These are phyloP conservation scores for Myochromella boudieri DNA, from an alignment of 768 basidiomycete genomes.

Conservation along the genomic window DNA sequence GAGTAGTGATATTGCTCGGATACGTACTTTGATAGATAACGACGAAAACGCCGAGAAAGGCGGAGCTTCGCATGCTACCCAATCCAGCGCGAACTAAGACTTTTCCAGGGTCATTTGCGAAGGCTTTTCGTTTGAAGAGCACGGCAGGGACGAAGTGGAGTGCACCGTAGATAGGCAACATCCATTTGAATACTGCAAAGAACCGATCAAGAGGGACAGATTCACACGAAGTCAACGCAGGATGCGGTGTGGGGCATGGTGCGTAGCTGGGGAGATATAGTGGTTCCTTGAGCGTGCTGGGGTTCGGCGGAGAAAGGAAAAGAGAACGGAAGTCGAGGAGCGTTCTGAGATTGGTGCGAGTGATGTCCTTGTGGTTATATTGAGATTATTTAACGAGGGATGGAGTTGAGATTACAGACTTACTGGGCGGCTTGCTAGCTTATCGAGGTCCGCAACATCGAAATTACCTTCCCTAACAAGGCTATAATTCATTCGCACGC, in stretches of 20 bases:
- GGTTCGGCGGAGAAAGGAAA: conserved; percentile 30
- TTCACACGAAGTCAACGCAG: conserved; percentile 59
- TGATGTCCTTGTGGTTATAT: conserved; percentile 44
- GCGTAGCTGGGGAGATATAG: conserved; percentile 51
- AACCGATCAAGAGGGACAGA: conserved; percentile 69
- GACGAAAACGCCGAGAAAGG: conserved; percentile 85
- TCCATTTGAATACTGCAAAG: conserved; percentile 80
- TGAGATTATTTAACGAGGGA: neutral
- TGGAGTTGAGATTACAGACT: conserved; percentile 11
- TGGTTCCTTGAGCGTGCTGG: conserved; percentile 16
- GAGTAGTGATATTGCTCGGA: no score
- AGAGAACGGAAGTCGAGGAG: conserved; percentile 44
- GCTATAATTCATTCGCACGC: conserved; percentile 58
- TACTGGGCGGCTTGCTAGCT: conserved; percentile 49
- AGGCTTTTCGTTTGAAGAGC: conserved; percentile 72
- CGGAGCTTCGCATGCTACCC: conserved; percentile 81
- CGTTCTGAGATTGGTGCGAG: conserved; percentile 45
- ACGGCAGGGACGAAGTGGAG: conserved; percentile 87
- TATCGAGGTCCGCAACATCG: conserved; percentile 56
- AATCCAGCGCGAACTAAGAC: conserved; percentile 64
- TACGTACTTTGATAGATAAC: conserved; percentile 75
- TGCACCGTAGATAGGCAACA: conserved; percentile 82
- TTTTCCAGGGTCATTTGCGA: conserved; percentile 61
- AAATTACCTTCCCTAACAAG: conserved; percentile 60
- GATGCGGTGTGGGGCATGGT: conserved; percentile 79